Evolutionary conservation across 2,329 filamentous ascomycete genomes (phyloP).

Genomic region (Fusarium sublunatum): DNA sequence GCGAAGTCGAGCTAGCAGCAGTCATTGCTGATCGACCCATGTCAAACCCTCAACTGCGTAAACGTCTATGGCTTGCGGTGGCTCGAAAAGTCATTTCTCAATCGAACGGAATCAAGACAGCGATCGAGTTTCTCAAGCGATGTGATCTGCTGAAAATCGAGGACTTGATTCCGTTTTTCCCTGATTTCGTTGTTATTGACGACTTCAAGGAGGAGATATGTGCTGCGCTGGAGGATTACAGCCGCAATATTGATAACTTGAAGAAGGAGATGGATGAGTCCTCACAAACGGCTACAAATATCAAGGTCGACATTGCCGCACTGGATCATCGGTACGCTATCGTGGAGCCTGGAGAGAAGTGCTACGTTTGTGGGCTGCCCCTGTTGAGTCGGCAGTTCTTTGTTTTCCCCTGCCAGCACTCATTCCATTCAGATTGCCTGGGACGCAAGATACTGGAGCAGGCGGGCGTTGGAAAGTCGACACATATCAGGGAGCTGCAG

Average conservation of each 20-base stretch:
- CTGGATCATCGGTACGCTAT: slow-evolving; percentile 93
- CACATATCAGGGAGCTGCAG: slow-evolving; percentile 87
- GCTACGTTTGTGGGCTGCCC: slow-evolving; percentile 87
- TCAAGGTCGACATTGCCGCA: slow-evolving; percentile 87
- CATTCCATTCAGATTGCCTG: slow-evolving; percentile 95
- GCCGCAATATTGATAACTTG: slow-evolving; percentile 85
- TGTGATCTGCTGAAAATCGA: slow-evolving; percentile 95
- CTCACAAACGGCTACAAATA: slow-evolving; percentile 87
- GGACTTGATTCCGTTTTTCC: slow-evolving; percentile 97
- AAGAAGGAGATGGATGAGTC: slow-evolving; percentile 97
- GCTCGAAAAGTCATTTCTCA: slow-evolving; percentile 93
- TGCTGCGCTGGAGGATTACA: slow-evolving; percentile 91
- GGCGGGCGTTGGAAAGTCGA: slow-evolving; percentile 78
- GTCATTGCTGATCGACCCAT: slow-evolving; percentile 88
- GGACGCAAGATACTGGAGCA: slow-evolving; percentile 87
- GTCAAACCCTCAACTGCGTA: slow-evolving; percentile 81
- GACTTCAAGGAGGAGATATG: slow-evolving; percentile 99
- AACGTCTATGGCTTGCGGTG: slow-evolving; percentile 94
- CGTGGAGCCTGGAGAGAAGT: slow-evolving; percentile 94
- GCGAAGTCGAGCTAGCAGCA: slow-evolving; percentile 89
- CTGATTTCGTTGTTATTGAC: slow-evolving; percentile 97
- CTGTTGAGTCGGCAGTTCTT: slow-evolving; percentile 94
- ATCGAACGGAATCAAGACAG: slow-evolving; percentile 87
- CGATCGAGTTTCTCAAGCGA: slow-evolving; percentile 91
- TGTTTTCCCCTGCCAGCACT: slow-evolving; percentile 97